Base-by-base conservation (phyloP, 164 flowering plant genomes). In the Chimonanthus salicifolius region DNA sequence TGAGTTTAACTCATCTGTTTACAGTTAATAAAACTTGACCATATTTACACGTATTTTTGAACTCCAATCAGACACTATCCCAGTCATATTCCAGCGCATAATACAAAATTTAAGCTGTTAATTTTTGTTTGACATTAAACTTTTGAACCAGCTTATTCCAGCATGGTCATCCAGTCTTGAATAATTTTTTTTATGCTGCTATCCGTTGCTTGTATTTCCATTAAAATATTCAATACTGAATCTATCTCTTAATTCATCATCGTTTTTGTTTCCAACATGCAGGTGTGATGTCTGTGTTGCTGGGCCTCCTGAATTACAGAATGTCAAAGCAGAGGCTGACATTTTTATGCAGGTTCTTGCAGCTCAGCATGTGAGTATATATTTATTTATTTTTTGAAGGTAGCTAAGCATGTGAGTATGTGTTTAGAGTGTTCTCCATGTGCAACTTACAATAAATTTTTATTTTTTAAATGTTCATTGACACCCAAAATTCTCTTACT, bases 251-350 rank as follows among this genome's bases (percentile, higher is more conserved):
- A 33, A 33, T 33, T 33, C 33, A 33, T 33, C 33, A 33, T 33
- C 33, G 33, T 33, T 33, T n/a, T 3, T 11, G 3, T 20, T 58
- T 3, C 18, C 45, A 2, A 46, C n/a, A n/a, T 76, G 77, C 83
- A 92, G 98, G 83, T 94, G 98, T 87, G 98, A 94, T 84, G 84
- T 89, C 21, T 94, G 98, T 75, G 81, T 80, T 65, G 76, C 72
- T 75, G 92, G 92, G 71, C 92, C 94, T 64, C 94, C 98, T 43
- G 79, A 83, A 77, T 49, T 78, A 81, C 86, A 83, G 80, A 82
- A 94, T 79, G 21, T 90, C 82, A 88, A 80, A 78, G 88, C 72
- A 33, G 97, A 91, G 76, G 91, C 88, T 8, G 76, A 76, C 68
- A 47, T 79, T 65, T 82, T 94, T 50, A 72, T 94, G 84, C 87